These are phyloP conservation scores for Colletotrichum tofieldiae DNA, from an alignment of 2,329 filamentous ascomycete species.

Conservation along the genomic window DNA sequence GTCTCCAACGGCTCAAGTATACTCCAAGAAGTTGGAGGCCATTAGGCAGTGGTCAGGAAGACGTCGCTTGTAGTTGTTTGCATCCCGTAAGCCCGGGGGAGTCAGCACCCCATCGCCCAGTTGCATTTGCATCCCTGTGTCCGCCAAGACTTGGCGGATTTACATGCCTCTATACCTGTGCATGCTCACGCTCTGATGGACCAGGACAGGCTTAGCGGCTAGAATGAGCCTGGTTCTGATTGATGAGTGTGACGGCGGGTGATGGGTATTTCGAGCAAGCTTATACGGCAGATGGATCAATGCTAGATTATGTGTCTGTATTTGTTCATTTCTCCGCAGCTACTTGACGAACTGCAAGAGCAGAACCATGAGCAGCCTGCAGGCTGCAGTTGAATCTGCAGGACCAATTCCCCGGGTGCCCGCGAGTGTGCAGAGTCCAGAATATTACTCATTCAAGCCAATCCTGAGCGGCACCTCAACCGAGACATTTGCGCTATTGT, in stretches of 20 bases:
- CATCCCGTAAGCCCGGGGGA: slow-evolving; percentile 9
- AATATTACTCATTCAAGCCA: neutral
- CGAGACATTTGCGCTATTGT: neutral
- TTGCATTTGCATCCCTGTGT: slow-evolving; percentile 1
- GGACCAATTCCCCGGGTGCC: slow-evolving; percentile 3
- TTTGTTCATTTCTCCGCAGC: neutral
- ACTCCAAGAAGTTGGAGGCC: slow-evolving; percentile 1
- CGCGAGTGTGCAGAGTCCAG: neutral
- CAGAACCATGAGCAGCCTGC: neutral
- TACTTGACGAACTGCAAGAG: neutral
- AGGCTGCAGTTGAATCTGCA: slow-evolving; percentile 14
- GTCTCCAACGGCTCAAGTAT: neutral
- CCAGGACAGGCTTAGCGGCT: slow-evolving; percentile 30
- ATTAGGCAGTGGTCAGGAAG: slow-evolving; percentile 10
- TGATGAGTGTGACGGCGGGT: slow-evolving; percentile 13
- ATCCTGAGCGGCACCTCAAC: neutral
- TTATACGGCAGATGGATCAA: slow-evolving; percentile 20
- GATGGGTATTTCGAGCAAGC: neutral
- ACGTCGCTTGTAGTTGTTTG: neutral
- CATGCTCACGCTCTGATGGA: slow-evolving; percentile 6
- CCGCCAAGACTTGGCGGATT: neutral
- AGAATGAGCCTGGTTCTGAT: slow-evolving; percentile 2
- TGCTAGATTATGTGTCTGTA: no score
- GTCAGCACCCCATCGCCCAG: neutral
- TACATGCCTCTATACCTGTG: no score